A percentile compares a stretch with the other conserved stretches of the same genome.
Conservation (phyloP, 108 stramenopile genomes). For the Pelagomonas calceolata region DNA sequence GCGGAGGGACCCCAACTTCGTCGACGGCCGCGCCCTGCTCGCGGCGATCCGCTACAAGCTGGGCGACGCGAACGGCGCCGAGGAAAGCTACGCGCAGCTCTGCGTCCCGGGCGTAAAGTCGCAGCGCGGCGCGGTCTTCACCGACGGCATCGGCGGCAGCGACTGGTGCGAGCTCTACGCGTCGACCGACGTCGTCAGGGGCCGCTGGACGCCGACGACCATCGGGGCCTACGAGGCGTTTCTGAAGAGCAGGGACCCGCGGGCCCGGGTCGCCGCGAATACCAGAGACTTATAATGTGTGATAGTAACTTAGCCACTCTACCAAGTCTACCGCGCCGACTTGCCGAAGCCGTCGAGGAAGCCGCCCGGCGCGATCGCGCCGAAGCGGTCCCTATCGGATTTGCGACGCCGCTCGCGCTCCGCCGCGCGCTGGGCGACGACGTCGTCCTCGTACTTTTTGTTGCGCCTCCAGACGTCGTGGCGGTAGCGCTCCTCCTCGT, state of each 20-base stretch:
- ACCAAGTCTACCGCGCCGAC: neutral
- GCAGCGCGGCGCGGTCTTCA: neutral
- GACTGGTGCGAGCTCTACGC: neutral
- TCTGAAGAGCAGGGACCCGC: too few relatives aligned
- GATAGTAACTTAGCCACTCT: too few relatives aligned
- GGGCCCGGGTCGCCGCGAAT: too few relatives aligned
- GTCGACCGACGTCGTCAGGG: neutral
- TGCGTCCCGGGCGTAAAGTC: neutral
- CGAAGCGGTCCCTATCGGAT: conserved; percentile 3
- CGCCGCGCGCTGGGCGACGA: neutral
- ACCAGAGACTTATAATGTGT: too few relatives aligned
- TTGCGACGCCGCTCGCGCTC: neutral
- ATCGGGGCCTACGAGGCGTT: neutral
- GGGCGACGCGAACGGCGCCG: neutral
- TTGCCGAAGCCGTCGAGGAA: conserved; percentile 8
- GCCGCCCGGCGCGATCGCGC: neutral
- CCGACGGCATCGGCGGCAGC: neutral
- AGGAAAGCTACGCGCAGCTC: neutral
- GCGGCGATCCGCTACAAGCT: neutral
- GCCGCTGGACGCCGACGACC: neutral
- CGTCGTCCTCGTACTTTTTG: neutral
- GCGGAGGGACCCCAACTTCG: neutral
- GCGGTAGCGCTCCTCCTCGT: neutral
- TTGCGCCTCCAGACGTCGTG: neutral
- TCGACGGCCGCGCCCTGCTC: neutral